Base-by-base conservation (phyloP, 352 stramenopile species). In the Globisporangium viniferum region DNA sequence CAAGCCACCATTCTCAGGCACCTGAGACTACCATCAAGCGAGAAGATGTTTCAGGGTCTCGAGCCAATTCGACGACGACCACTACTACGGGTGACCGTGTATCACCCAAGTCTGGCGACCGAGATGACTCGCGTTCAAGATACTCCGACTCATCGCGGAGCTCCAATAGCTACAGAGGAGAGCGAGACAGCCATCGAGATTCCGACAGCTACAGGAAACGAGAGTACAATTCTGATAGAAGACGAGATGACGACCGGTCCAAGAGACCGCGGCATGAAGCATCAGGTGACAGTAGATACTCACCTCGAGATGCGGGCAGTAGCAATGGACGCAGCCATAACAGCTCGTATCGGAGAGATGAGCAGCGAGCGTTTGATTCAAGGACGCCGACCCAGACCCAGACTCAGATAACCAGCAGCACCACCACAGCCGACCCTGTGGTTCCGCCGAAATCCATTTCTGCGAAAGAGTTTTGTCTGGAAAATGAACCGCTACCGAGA, bases 381-480 rank as follows among this genome's bases (percentile, higher is more conserved):
- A 51, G 44, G 5, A 51, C 18, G 2, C 18, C 18, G 8, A 22
- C 18, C 18, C 15, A 22, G 8, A 22, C 18, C 18, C 15, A 22
- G 18, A 12, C 44, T 10, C 44, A 51, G 44, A 22, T 20, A 33
- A 41, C 22, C 8, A 57, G 20, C 48, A 24, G 15, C 24, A 61
- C 9, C 33, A 15, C 20, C 29, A 61, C 64, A 10, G 7, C 29
- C 3, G n/a, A 67, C 2, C 31, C 59, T 27, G 68, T 20, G 27
- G 53, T 69, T 8, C 48, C 66, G 2, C 72, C 64, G 29, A 70
- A 71, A 58, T 87, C 81, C 20, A 82, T 87, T 56, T 87, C 75
- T 12, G 72, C 80, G 9, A 89, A 87, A 41, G 75, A 87, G 55
- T 86, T 84, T 49, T 86, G 77, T 44, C 74, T 84, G 66, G 73